These are phyloP conservation scores for Lentinula novae-zelandiae DNA, from an alignment of 1,284 basidiomycete species.

Conservation along the genomic window DNA sequence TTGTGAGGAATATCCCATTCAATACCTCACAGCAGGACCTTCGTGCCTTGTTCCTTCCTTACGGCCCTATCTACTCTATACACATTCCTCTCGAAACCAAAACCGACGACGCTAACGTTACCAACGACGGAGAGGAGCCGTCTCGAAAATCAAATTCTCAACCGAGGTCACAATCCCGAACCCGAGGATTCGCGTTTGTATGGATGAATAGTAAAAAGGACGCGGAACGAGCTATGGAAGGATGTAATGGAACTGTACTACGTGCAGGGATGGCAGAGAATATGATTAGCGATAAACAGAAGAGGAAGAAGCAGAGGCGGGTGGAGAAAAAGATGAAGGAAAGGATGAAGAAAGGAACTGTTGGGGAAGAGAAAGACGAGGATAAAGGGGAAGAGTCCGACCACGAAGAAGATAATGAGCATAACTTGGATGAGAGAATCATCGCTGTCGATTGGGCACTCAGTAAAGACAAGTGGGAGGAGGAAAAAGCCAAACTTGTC, in stretches of 20 bases:
- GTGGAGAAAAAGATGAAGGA: slow-evolving; percentile 53
- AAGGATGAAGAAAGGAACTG: slow-evolving; percentile 31
- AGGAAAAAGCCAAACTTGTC: slow-evolving; percentile 62
- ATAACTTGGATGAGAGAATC: slow-evolving; percentile 43
- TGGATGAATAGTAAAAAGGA: slow-evolving; percentile 90
- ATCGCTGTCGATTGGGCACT: slow-evolving; percentile 98
- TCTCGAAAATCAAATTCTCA: background rate
- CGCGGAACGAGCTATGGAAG: slow-evolving; percentile 82
- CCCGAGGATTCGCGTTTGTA: slow-evolving; percentile 92
- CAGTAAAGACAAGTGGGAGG: slow-evolving; percentile 91
- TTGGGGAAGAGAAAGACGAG: slow-evolving; percentile 31
- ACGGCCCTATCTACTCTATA: slow-evolving; percentile 86
- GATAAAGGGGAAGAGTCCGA: slow-evolving; percentile 20
- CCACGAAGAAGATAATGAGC: slow-evolving; percentile 33
- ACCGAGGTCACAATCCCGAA: slow-evolving; percentile 26
- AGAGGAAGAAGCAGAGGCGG: slow-evolving; percentile 64
- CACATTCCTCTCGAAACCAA: slow-evolving; percentile 60
- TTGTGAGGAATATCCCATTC: slow-evolving; percentile 89
- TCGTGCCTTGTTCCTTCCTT: slow-evolving; percentile 83
- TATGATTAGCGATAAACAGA: slow-evolving; percentile 70
- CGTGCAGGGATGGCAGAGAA: slow-evolving; percentile 64
- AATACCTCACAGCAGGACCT: slow-evolving; percentile 84
- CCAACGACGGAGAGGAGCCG: slow-evolving; percentile 22
- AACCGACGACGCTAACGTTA: slow-evolving; percentile 15
- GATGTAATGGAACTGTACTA: slow-evolving; percentile 78